phyloP scores from a whole-genome alignment of 2,329 filamentous ascomycete genomes.

The Alternaria sp. region DNA sequence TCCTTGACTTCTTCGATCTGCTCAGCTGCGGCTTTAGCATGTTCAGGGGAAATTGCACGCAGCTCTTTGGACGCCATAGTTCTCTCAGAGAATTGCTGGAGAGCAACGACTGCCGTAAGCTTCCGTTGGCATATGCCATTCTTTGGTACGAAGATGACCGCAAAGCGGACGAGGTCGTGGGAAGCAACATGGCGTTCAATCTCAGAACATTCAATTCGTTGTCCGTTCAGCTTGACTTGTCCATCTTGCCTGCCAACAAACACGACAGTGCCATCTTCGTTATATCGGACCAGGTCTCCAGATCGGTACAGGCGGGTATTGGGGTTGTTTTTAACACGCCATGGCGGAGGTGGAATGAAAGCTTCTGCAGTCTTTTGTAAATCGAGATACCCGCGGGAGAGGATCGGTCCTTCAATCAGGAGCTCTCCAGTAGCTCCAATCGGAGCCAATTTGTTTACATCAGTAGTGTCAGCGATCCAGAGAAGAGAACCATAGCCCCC shows the following conservation, averaged over 20 bases:
- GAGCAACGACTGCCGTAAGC: constrained; percentile 1
- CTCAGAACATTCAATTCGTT: constrained; percentile 1
- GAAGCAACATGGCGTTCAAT: background rate
- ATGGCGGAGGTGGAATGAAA: constrained; percentile 3
- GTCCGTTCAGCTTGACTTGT: constrained; percentile 6
- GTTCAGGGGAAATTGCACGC: background rate
- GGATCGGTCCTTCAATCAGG: constrained; percentile 62
- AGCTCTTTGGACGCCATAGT: no score
- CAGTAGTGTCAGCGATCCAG: constrained; percentile 36
- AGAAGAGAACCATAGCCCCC: no score
- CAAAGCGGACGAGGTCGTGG: background rate
- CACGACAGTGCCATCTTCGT: constrained; percentile 5
- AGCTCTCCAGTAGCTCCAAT: constrained; percentile 55
- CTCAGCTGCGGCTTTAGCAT: background rate
- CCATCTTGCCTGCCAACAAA: constrained; percentile 1
- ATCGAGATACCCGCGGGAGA: constrained; percentile 32
- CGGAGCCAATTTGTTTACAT: constrained; percentile 17
- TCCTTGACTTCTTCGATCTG: constrained; percentile 5
- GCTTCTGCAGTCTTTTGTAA: constrained; percentile 1
- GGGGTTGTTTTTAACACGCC: background rate
- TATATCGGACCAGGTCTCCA: constrained; percentile 4
- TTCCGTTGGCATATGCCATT: background rate
- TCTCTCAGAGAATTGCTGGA: background rate
- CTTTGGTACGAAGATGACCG: background rate
- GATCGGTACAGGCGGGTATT: constrained; percentile 1